phyloP scores from a whole-genome alignment of 106 monocot genomes.

The Acanthochlamys bracteata region DNA sequence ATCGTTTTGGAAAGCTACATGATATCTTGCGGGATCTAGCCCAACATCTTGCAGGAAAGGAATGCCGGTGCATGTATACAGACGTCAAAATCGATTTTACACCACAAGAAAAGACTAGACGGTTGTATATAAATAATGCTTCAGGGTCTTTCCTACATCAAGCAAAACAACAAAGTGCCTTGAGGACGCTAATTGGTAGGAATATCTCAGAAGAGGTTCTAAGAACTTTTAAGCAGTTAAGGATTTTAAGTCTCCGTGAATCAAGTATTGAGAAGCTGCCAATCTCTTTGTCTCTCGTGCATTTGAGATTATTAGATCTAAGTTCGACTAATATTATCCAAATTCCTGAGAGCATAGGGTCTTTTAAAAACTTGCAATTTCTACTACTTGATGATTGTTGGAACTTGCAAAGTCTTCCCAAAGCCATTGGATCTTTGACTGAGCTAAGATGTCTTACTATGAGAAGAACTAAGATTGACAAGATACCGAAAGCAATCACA shows the following conservation, averaged over 20 bases:
- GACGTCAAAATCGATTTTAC: background rate
- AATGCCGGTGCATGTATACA: constrained; percentile 5
- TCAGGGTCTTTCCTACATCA: background rate
- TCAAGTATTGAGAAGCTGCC: constrained; percentile 17
- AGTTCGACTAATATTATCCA: constrained; percentile 12
- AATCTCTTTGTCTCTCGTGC: constrained; percentile 13
- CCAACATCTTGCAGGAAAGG: constrained; percentile 8
- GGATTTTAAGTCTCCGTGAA: constrained; percentile 19
- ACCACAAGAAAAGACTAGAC: background rate
- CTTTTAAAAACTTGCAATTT: constrained; percentile 19
- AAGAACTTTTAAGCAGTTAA: constrained; percentile 10
- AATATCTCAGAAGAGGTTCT: constrained; percentile 4
- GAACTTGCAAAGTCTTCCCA: constrained; percentile 13
- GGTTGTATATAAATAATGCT: background rate
- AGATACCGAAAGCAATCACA: constrained; percentile 15
- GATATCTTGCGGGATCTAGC: constrained; percentile 20
- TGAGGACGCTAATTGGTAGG: constrained; percentile 21
- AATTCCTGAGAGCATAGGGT: constrained; percentile 32
- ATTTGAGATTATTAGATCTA: constrained; percentile 27
- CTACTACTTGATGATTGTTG: constrained; percentile 17
- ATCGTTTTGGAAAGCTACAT: constrained; percentile 19
- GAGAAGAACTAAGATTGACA: constrained; percentile 1
- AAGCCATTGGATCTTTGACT: constrained; percentile 9
- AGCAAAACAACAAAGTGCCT: constrained; percentile 9
- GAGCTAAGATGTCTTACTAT: constrained; percentile 16